Base-by-base conservation (phyloP, 2,329 filamentous ascomycete genomes). In the Verticillium isaacii region DNA sequence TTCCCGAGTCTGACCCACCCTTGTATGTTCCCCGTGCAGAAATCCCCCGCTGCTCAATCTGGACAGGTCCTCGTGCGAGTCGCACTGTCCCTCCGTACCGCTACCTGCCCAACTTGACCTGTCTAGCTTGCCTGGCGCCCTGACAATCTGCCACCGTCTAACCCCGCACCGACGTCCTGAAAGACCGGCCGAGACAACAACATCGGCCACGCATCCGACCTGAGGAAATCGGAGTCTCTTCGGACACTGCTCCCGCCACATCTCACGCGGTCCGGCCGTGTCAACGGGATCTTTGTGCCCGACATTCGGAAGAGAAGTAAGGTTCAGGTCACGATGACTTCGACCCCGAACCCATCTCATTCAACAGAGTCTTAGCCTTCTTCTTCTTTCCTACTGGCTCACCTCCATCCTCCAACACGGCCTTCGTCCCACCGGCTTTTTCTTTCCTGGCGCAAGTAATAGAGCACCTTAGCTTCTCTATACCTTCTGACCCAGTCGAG, bases 371-470 rank as follows among this genome's bases (percentile, higher is more conserved):
- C 6, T 29, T 29, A 29, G 29, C 29, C 29, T 29, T 5, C 29
- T 29, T 29, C 29, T 6, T 29, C 29, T 6, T 29, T 29, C 6
- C 29, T 29, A 29, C 29, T 29, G 29, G 29, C 39, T 86, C 79
- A 94, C 70, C 94, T 85, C 95, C 95, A 98, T 1, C 95, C 95
- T 12, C 94, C 94, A 37, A 98, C 94, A 67, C 94, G 83, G 29
- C 94, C 93, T 76, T 98, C 94, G 73, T 98, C 95, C 95, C 95
- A 98, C 68, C 95, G 84, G 70, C 93, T 90, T 75, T 93, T 96
- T 67, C 92, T 85, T 79, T 98, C 95, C 71, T 89, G 87, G 62
- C 95, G 83, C 60, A 93, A 80, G 71, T 95, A 96, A 64, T 89
- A 89, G 62, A 90, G 78, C 68, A 90, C 90, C 72, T 89, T 91